phyloP scores from a whole-genome alignment of 768 basidiomycete genomes.

The Amanita pallidorosea region DNA sequence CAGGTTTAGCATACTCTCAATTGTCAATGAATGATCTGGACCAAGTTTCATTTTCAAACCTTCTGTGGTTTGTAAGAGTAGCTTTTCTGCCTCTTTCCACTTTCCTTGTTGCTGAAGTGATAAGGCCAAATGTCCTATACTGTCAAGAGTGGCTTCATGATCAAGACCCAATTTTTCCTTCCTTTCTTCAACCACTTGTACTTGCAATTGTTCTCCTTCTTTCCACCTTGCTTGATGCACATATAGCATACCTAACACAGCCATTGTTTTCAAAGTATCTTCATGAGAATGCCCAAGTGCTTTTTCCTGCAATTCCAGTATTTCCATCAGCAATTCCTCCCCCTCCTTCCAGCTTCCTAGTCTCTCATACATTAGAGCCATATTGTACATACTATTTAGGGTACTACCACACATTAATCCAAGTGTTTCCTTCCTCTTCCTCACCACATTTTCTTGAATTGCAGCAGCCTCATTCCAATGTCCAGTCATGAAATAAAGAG shows the following conservation, averaged over 20 bases:
- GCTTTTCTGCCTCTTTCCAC: background rate
- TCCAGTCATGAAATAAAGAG: background rate
- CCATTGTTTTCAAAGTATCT: background rate
- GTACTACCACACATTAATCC: constrained; percentile 1
- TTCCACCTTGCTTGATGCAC: background rate
- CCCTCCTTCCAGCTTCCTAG: constrained; percentile 3
- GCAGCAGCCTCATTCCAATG: background rate
- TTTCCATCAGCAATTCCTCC: background rate
- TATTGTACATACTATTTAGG: constrained; percentile 3
- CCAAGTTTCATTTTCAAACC: constrained; percentile 1
- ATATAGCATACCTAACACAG: background rate
- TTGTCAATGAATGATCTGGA: constrained; percentile 1
- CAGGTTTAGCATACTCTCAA: constrained; percentile 1
- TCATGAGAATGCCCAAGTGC: background rate
- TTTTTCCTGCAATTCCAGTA: background rate
- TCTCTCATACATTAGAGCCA: constrained; percentile 4
- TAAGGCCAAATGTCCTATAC: background rate
- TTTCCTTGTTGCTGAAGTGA: background rate
- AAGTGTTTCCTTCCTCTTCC: background rate
- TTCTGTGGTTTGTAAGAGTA: background rate
- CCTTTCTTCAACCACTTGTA: background rate
- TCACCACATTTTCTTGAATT: background rate
- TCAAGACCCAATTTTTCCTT: background rate
- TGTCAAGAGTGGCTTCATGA: background rate
- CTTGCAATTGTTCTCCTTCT: background rate